Base-by-base conservation (phyloP, 2,329 filamentous ascomycete species). In the Microcyclosporella mali region DNA sequence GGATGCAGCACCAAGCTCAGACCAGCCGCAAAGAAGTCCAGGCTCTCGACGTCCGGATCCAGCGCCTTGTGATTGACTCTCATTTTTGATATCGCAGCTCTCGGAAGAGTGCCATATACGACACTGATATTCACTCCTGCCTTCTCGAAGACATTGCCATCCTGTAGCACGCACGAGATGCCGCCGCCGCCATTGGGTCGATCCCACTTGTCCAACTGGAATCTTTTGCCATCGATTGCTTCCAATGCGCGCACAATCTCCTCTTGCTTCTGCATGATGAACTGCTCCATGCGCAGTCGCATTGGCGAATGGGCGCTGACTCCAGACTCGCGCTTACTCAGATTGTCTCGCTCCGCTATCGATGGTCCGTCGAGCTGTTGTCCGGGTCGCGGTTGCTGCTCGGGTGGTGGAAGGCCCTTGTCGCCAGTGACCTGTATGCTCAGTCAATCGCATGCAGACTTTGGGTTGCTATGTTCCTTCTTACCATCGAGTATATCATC, bases 71-170 rank as follows among this genome's bases (percentile, higher is more conserved):
- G 92, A 67, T 97, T 88, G 44, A 81, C 87, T 40, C 87, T 81
- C 92, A 98, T 97, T 69, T 88, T 88, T 58, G 82, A 77, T 53
- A 98, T 94, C 21, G 88, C 92, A 1, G 86, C 75, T 58, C 86
- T 84, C 27, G 89, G 89, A 2, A 98, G 76, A 36, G 82, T 85
- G 48, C 92, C 92, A 63, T 98, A 97, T 37, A 98, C 92, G 49
- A 97, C 81, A 44, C 86, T 94, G 60, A 90, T 89, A 61, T 94
- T 95, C 46, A 97, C 88, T 21, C 92, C 92, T 33, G 86, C 92
- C 70, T 98, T 98, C 67, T 98, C 92, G 60, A 98, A 98, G 38
- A 95, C 88, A 50, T 94, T 90, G 55, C 92, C 89, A 53, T 95
- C 88, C 66, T 98, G 92, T 14, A 98, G 73, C 30, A 98, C 89